Evolutionary conservation across 2,329 filamentous ascomycete species (phyloP).

Genomic region (Dactylellina drechsleri): DNA sequence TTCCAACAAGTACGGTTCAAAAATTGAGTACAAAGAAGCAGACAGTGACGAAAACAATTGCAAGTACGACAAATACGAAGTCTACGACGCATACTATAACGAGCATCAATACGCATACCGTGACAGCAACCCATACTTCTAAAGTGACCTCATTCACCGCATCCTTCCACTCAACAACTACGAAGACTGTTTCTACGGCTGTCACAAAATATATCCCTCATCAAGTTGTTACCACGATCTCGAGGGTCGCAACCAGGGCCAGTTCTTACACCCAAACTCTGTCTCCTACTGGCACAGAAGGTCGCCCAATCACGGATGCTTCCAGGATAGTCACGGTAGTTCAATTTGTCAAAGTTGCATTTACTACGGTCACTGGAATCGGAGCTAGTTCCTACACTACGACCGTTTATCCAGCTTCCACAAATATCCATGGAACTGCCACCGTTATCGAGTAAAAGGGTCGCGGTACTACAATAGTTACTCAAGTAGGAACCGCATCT

Average conservation of each 20-base stretch:
- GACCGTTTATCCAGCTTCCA: too few species aligned
- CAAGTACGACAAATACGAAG: background rate
- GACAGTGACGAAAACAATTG: conserved; percentile 9
- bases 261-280: background rate
- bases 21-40: background rate
- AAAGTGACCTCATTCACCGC: conserved; percentile 3
- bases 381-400: too few species aligned
- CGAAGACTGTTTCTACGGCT: conserved; percentile 1
- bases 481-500: too few species aligned
- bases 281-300: too few species aligned
- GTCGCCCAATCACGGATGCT: too few species aligned
- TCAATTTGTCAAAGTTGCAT: too few species aligned
- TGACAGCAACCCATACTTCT: background rate
- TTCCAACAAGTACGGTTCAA: conserved; percentile 8
- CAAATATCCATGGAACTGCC: too few species aligned
- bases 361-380: too few species aligned
- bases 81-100: conserved; percentile 6
- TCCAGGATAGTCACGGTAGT: too few species aligned
- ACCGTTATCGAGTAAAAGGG: too few species aligned
- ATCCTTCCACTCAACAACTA: conserved; percentile 1
- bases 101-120: background rate
- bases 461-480: too few species aligned
- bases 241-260: background rate
- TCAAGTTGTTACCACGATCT: background rate
- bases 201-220: background rate